Conservation (phyloP, 495 filamentous ascomycete genomes). For the Trichoderma asperelloides region DNA sequence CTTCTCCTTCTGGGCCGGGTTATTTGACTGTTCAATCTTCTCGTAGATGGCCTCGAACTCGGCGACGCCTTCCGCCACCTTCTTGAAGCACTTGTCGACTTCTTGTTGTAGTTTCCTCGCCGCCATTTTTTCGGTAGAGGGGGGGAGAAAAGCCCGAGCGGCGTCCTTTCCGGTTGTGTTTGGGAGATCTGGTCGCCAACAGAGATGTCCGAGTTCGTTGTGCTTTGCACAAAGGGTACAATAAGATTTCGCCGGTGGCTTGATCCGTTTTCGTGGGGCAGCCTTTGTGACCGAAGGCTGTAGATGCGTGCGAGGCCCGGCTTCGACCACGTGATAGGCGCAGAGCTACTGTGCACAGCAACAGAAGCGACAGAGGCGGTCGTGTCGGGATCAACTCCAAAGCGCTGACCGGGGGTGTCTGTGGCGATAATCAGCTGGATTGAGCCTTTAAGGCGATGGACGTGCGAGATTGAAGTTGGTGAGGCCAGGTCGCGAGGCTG, state of each 20-base stretch:
- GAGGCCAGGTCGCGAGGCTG: slow-evolving; percentile 7
- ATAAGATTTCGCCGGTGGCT: neutral
- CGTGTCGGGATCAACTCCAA: neutral
- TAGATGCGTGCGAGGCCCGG: neutral
- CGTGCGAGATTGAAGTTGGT: slow-evolving; percentile 8
- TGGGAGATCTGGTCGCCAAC: neutral
- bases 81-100: slow-evolving; percentile 98
- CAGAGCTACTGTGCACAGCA: neutral
- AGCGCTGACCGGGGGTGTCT: neutral
- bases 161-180: neutral
- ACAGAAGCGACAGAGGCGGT: neutral
- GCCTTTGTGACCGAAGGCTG: neutral
- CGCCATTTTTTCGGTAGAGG: slow-evolving; percentile 55
- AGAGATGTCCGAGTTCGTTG: neutral
- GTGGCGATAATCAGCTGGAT: neutral
- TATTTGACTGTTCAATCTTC: slow-evolving; percentile 84
- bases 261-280: neutral
- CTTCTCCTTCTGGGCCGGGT: slow-evolving; percentile 94
- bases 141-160: neutral
- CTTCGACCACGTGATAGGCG: neutral
- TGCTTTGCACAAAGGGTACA: neutral
- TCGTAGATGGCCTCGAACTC: slow-evolving; percentile 91
- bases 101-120: slow-evolving; percentile 92
- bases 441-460: neutral
- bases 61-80: slow-evolving; percentile 83